Percentiles rank a stretch among this genome's conserved stretches.
Conservation (phyloP, 495 filamentous ascomycete genomes). For the Daldinia grandis region DNA sequence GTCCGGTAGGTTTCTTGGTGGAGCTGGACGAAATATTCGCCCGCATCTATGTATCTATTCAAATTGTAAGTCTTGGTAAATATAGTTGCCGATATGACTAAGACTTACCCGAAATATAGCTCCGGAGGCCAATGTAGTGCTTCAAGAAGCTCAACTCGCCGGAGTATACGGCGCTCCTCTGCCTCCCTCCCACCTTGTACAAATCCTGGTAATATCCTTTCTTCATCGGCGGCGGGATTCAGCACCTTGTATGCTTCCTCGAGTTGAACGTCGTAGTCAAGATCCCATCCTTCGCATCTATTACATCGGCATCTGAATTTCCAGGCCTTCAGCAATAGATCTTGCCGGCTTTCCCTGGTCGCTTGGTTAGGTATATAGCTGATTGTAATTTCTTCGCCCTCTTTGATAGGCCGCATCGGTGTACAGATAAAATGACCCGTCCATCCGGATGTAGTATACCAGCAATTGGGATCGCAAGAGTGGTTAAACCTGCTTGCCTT, state of each 20-base stretch:
- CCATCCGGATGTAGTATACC: not conserved
- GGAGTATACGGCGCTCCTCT: not conserved
- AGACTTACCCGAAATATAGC: slow-evolving; percentile 35
- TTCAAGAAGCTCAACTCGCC: not conserved
- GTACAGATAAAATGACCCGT: not conserved
- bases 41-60: not conserved
- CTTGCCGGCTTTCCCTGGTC: not conserved
- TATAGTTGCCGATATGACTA: not conserved
- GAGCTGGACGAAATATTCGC: not conserved
- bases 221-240: not conserved
- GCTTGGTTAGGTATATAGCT: slow-evolving; percentile 9
- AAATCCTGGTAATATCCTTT: not conserved
- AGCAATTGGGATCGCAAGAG: slow-evolving; percentile 21
- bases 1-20: not conserved
- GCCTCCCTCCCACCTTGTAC: not conserved
- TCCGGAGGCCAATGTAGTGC: not conserved
- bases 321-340: not conserved
- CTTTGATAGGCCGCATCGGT: slow-evolving; percentile 5
- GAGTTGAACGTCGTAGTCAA: not conserved
- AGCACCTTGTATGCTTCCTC: not conserved
- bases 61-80: not conserved
- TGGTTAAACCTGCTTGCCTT: slow-evolving; percentile 30
- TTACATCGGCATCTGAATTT: not conserved
- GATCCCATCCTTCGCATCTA: not conserved
- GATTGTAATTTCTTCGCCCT: slow-evolving; percentile 18